A percentile compares a stretch with the other conserved stretches of the same genome.
Conservation (phyloP, 2,329 filamentous ascomycete genomes). For the Teratosphaeria viscida region DNA sequence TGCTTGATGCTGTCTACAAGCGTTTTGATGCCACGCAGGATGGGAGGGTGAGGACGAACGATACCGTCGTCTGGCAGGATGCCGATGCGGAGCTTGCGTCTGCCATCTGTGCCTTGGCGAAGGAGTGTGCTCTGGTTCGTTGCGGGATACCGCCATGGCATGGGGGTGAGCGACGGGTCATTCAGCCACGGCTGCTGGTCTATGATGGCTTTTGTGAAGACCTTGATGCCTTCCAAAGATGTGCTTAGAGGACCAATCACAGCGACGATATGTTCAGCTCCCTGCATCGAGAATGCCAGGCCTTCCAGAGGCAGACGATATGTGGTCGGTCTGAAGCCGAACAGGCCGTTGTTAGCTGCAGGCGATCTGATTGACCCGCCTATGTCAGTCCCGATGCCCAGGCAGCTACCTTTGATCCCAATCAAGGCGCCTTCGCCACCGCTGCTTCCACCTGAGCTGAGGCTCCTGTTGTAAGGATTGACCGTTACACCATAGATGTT, state of each 20-base stretch:
- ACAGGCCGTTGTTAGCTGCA: constrained; percentile 38
- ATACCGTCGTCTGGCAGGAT: constrained; percentile 57
- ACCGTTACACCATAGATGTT: constrained; percentile 44
- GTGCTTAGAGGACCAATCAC: constrained; percentile 47
- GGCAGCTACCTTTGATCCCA: constrained; percentile 40
- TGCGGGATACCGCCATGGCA: constrained; percentile 40
- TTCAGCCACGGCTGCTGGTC: constrained; percentile 44
- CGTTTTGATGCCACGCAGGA: constrained; percentile 35
- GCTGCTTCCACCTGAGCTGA: constrained; percentile 44
- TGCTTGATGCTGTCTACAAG: constrained; percentile 31
- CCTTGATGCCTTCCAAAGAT: constrained; percentile 40
- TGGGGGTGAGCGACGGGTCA: constrained; percentile 49
- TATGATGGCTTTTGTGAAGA: constrained; percentile 46
- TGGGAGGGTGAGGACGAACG: constrained; percentile 56
- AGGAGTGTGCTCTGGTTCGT: constrained; percentile 7
- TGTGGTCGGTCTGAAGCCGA: constrained; percentile 34
- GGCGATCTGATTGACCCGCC: constrained; percentile 41
- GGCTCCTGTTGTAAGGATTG: constrained; percentile 43
- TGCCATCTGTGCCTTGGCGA: constrained; percentile 10
- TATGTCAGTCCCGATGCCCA: constrained; percentile 47
- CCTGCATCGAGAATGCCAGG: constrained; percentile 33
- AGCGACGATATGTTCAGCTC: constrained; percentile 37
- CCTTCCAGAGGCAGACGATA: constrained; percentile 35
- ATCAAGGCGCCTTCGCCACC: constrained; percentile 49
- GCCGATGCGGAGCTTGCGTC: constrained; percentile 43